Base-by-base conservation (phyloP, 306 rosid genomes). In the Castanea mollissima region DNA sequence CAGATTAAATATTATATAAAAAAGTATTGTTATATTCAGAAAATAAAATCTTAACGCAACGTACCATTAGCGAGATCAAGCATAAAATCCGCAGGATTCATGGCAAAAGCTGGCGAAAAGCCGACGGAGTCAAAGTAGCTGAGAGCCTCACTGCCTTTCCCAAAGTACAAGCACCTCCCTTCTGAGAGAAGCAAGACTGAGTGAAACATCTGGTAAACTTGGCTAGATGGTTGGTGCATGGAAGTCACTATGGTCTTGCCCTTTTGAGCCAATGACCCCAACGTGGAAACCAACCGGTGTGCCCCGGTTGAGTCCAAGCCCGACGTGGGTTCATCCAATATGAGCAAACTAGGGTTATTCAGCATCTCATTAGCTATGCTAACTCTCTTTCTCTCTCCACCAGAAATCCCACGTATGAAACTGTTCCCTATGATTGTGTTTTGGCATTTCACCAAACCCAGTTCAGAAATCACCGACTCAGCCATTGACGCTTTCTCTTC, bases 21-120 rank as follows among this genome's bases (percentile, higher is more conserved):
- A 41, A 41, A 25, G 27, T 25, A 25, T 38, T 0, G 10, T 38
- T 6, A 7, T 38, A 38, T 38, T 38, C 46, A 8, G 1, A 3
- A 25, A 23, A 56, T 4, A 13, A 5, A 6, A 2, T 31, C 4
- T 19, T 38, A 69, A 57, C 6, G 14, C 64, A 77, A 83, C 97
- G 81, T 92, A 92, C 98, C 98, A 75, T 92, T 94, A 9, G 98
- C 98, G 81, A 94, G 94, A 83, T 94, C 97, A 20, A 94, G 98
- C 74, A 94, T 86, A 63, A 94, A 94, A 80, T 94, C 97, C 4
- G 98, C 98, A 65, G 98, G 97, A 27, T 94, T 94, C 85, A 94
- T 87, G 6, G 98, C 90, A 23, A 92, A 92, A 21, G 89, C 86
- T 9, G 97, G 98, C 59, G 82, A 81, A 83, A 87, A 87, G 0